These are phyloP conservation scores for Oenanthe javanica DNA, from an alignment of 140 eudicot species.

Conservation along the genomic window DNA sequence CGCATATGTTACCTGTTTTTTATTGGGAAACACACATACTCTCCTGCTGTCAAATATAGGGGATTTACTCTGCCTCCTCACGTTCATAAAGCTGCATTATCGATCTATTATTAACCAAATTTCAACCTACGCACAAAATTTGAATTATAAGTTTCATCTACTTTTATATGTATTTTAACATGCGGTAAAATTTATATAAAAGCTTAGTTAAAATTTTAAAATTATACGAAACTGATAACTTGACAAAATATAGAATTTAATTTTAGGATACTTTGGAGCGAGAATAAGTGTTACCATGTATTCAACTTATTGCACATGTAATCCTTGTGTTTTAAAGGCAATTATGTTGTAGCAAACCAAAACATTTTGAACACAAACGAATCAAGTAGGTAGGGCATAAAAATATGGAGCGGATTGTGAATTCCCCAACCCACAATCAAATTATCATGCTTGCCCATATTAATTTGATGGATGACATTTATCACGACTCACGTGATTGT, in stretches of 20 bases:
- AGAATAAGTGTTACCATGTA: neutral
- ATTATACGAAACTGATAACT: no score
- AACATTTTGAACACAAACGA: neutral
- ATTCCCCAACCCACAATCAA: neutral
- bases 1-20: conserved; percentile 4
- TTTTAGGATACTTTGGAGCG: neutral
- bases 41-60: neutral
- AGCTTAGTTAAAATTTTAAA: no score
- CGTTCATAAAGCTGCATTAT: neutral
- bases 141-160: no score
- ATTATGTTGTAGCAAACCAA: neutral
- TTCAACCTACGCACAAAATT: neutral
- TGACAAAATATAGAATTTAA: no score
- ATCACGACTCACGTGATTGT: neutral
- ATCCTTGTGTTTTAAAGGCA: neutral
- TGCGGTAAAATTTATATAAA: no score
- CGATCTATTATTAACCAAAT: neutral
- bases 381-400: neutral
- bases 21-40: conserved; percentile 6
- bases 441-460: neutral
- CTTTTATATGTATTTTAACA: no score
- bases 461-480: neutral
- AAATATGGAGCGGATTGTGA: neutral
- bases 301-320: neutral
- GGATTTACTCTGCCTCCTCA: neutral